A percentile compares a stretch with the other conserved stretches of the same genome.
Conservation (phyloP, 148 eudicot species). For the Cornus controversa region DNA sequence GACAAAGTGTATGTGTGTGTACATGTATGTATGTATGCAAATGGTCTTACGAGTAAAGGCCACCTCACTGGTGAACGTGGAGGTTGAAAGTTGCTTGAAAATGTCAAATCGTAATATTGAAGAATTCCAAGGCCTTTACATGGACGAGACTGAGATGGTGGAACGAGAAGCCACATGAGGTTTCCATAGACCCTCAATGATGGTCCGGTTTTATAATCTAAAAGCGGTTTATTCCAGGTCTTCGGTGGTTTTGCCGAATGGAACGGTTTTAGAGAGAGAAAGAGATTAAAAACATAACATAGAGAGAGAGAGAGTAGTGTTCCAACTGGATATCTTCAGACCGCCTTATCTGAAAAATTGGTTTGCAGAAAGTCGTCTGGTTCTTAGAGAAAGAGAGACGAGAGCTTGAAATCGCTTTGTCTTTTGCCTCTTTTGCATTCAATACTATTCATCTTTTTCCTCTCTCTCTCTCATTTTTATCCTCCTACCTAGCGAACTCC, state of each 20-base stretch:
- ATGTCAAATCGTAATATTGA: not conserved
- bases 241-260: slow-evolving; percentile 29
- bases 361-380: slow-evolving; percentile 27
- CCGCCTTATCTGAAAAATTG: slow-evolving; percentile 32
- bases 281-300: too few species aligned
- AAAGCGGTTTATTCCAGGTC: slow-evolving; percentile 3
- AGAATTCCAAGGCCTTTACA: slow-evolving; percentile 7
- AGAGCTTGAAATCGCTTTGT: slow-evolving; percentile 29
- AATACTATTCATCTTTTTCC: slow-evolving; percentile 21
- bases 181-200: not conserved
- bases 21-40: too few species aligned
- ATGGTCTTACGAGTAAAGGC: too few species aligned
- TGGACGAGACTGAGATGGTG: slow-evolving; percentile 7
- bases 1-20: too few species aligned
- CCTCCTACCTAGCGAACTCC: not conserved
- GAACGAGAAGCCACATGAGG: slow-evolving; percentile 16
- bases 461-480: slow-evolving; percentile 18
- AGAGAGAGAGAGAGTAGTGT: not conserved
- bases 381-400: not conserved
- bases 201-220: slow-evolving; percentile 8
- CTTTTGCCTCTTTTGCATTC: slow-evolving; percentile 46
- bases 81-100: not conserved
- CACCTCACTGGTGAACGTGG: too few species aligned
- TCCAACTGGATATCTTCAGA: slow-evolving; percentile 11
- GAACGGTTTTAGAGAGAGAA: slow-evolving; percentile 17